These are phyloP conservation scores for Nemania abortiva DNA, from an alignment of 2,329 filamentous ascomycete species.

Conservation along the genomic window DNA sequence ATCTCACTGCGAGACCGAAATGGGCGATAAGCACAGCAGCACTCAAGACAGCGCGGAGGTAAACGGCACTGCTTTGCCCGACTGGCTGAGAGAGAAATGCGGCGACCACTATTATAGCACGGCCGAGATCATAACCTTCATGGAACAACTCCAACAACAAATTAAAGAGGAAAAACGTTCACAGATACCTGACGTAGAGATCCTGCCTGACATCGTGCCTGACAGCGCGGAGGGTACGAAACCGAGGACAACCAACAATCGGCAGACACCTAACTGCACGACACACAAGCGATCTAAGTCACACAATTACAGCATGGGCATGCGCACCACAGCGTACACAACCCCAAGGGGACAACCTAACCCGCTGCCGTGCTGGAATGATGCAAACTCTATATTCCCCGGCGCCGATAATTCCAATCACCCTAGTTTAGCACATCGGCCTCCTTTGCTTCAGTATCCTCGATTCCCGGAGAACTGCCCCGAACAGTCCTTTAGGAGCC, in stretches of 20 bases:
- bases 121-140: slow-evolving; percentile 60
- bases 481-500: slow-evolving; percentile 23
- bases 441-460: slow-evolving; percentile 35
- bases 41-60: slow-evolving; percentile 43
- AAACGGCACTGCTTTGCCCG: slow-evolving; percentile 55
- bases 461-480: too few species aligned
- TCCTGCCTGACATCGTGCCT: slow-evolving; percentile 66
- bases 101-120: slow-evolving; percentile 63
- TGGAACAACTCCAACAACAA: slow-evolving; percentile 59
- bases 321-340: slow-evolving; percentile 40
- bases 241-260: slow-evolving; percentile 46
- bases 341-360: slow-evolving; percentile 48
- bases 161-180: slow-evolving; percentile 57
- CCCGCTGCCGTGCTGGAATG: slow-evolving; percentile 43
- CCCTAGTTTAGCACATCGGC: slow-evolving; percentile 49
- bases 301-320: slow-evolving; percentile 49
- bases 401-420: not conserved
- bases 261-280: slow-evolving; percentile 41
- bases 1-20: slow-evolving; percentile 51
- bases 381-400: slow-evolving; percentile 37
- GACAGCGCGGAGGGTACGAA: slow-evolving; percentile 50
- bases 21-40: slow-evolving; percentile 48
- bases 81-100: slow-evolving; percentile 55
- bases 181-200: slow-evolving; percentile 69
- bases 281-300: slow-evolving; percentile 54